Evolutionary conservation across 805 yeast species (phyloP).

Genomic region (Candida chilensis): DNA sequence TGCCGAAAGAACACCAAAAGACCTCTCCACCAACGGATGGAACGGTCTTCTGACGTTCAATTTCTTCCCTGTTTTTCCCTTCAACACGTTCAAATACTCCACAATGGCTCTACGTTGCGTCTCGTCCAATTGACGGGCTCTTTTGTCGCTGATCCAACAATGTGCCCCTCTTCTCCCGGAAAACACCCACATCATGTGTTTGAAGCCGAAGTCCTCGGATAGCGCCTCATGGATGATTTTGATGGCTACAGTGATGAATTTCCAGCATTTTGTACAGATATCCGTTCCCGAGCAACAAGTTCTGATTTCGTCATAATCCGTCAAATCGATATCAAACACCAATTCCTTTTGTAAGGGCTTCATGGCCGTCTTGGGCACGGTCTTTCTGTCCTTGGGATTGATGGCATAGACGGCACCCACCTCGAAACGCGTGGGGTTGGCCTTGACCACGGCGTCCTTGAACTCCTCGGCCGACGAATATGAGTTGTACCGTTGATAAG

Average conservation of each 20-base stretch:
- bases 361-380: constrained; percentile 67
- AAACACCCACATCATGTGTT: constrained; percentile 86
- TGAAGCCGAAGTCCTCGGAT: constrained; percentile 82
- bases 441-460: constrained; percentile 61
- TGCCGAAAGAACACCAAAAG: constrained; percentile 56
- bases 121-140: constrained; percentile 74
- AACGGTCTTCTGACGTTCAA: constrained; percentile 64
- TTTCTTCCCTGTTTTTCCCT: constrained; percentile 41
- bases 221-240: constrained; percentile 64
- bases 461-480: constrained; percentile 61
- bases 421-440: constrained; percentile 87
- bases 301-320: constrained; percentile 90
- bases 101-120: constrained; percentile 67
- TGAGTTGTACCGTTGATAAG: constrained; percentile 84
- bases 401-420: constrained; percentile 87
- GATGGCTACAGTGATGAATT: constrained; percentile 78
- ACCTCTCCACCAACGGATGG: constrained; percentile 81
- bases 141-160: constrained; percentile 90
- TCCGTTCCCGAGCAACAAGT: constrained; percentile 86
- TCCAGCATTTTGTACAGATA: constrained; percentile 90
- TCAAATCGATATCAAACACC: constrained; percentile 94
- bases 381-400: constrained; percentile 80
- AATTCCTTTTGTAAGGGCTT: constrained; percentile 79
- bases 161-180: constrained; percentile 99
- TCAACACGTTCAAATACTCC: constrained; percentile 73